Percentiles rank a stretch among this genome's conserved stretches.
Conservation (phyloP, 805 yeast genomes). For the Yamadazyma sp. region DNA sequence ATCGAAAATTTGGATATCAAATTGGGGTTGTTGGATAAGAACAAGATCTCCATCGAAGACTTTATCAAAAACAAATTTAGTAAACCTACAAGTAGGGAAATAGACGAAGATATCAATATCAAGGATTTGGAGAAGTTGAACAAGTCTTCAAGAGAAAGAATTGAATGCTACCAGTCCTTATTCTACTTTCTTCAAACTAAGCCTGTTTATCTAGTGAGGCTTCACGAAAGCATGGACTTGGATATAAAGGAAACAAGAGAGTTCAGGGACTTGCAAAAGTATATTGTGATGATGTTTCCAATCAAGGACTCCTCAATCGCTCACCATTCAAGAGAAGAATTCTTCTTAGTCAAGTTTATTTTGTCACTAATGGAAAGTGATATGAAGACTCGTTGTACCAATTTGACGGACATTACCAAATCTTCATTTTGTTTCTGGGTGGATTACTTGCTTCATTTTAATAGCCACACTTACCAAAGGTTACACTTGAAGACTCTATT, state of each 20-base stretch:
- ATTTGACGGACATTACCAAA: constrained; percentile 41
- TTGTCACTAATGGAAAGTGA: constrained; percentile 44
- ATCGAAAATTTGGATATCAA: constrained; percentile 78
- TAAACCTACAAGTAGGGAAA: constrained; percentile 16
- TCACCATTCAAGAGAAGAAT: constrained; percentile 67
- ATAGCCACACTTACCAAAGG: constrained; percentile 50
- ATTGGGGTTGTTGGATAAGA: constrained; percentile 72
- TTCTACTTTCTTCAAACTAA: constrained; percentile 84
- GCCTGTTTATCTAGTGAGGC: constrained; percentile 63
- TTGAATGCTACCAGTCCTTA: constrained; percentile 71
- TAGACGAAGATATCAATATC: constrained; percentile 16
- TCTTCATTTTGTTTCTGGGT: constrained; percentile 44
- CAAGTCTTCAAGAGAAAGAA: constrained; percentile 48
- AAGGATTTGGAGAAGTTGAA: constrained; percentile 32
- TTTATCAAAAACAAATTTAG: constrained; percentile 46
- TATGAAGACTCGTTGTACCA: constrained; percentile 27
- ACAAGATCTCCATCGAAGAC: constrained; percentile 76
- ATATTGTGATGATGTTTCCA: constrained; percentile 30
- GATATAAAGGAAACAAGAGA: constrained; percentile 23
- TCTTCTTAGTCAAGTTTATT: constrained; percentile 60
- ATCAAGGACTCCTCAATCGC: constrained; percentile 27
- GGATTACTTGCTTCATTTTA: constrained; percentile 40
- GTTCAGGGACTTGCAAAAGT: constrained; percentile 23
- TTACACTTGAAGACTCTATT: constrained; percentile 40
- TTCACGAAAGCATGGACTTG: constrained; percentile 41